Conservation (phyloP, 352 stramenopile genomes). For the Pythium folliculosum region DNA sequence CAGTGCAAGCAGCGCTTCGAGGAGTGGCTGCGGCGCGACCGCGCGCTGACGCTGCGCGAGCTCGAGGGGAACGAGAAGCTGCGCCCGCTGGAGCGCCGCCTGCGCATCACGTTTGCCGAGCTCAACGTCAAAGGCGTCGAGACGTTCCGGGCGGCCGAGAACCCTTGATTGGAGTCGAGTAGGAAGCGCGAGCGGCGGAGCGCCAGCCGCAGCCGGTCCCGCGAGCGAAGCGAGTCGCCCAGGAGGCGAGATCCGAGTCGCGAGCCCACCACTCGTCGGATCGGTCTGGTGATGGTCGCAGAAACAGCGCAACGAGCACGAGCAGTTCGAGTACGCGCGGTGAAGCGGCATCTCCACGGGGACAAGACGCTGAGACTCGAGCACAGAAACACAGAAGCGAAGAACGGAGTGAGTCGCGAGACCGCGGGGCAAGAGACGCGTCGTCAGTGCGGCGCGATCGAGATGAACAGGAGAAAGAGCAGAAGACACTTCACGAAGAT, state of each 20-base stretch:
- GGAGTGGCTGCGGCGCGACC: slow-evolving; percentile 16
- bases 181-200: neutral
- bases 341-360: neutral
- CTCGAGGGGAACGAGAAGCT: neutral
- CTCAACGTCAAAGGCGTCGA: neutral
- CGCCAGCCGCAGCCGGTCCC: neutral
- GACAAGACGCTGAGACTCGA: neutral
- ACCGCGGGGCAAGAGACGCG: neutral
- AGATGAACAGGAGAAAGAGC: neutral
- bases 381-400: neutral
- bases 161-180: neutral
- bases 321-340: neutral
- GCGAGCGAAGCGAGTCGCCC: neutral
- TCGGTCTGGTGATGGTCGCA: neutral
- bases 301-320: neutral
- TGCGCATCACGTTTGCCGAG: slow-evolving; percentile 26
- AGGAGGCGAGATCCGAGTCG: neutral
- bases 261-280: neutral
- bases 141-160: neutral
- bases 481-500: too few relatives aligned
- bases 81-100: slow-evolving; percentile 13
- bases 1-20: slow-evolving; percentile 26
- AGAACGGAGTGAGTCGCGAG: neutral
- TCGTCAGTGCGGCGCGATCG: neutral
- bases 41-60: slow-evolving; percentile 6